Conservation (phyloP, 169 alveolate species). For the Eimeria brunetti region DNA sequence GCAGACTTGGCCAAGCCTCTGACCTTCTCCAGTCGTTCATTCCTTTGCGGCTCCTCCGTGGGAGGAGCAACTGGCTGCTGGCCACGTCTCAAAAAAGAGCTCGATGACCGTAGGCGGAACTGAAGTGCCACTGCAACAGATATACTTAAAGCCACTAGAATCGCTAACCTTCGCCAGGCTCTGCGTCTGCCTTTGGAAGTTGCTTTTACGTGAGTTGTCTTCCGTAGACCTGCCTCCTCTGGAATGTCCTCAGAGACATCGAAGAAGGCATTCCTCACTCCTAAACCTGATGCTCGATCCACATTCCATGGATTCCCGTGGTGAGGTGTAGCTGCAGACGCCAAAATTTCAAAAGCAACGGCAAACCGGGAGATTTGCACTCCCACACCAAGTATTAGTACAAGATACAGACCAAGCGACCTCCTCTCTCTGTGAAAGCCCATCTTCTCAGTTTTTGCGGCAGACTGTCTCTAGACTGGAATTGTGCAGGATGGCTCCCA, state of each 20-base stretch:
- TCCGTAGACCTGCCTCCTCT: background rate
- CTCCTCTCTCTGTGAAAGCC: background rate
- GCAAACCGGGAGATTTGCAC: background rate
- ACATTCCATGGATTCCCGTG: background rate
- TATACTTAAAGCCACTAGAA: background rate
- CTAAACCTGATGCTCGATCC: background rate
- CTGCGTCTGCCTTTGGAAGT: background rate
- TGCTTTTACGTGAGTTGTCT: background rate
- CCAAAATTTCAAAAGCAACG: background rate
- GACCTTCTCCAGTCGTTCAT: slow-evolving; percentile 16
- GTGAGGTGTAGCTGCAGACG: background rate
- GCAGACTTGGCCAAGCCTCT: background rate
- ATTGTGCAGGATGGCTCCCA: background rate
- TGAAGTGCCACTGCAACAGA: slow-evolving; percentile 22
- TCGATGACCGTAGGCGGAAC: background rate
- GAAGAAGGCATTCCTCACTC: background rate
- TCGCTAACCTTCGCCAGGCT: background rate
- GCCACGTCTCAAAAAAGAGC: background rate
- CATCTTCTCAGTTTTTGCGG: background rate
- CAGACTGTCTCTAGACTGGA: background rate
- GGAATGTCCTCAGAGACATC: background rate
- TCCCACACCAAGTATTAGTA: background rate
- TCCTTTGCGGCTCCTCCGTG: background rate
- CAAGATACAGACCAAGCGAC: background rate
- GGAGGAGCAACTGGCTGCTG: background rate